Evolutionary conservation across 2,329 filamentous ascomycete species (phyloP), one percentile per base, ranked within the genome.

Genomic region (Clonostachys sp.): DNA sequence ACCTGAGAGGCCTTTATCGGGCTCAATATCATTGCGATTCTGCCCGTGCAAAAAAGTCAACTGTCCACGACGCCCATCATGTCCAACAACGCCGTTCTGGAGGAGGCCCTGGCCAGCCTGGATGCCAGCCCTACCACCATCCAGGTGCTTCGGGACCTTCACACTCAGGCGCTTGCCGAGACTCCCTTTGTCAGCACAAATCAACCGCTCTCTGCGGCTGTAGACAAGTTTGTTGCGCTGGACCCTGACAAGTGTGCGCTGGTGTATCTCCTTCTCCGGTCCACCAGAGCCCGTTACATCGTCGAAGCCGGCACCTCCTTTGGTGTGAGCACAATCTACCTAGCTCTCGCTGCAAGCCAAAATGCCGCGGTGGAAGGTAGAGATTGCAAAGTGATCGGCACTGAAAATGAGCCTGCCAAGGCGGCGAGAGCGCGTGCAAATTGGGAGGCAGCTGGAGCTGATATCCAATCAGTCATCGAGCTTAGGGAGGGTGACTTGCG

Each of bases 301-400:
- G 72, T 84, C 36, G 81, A 85, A 56, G 80, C 78, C 0, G 81
- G 81, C 1, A 84, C 81, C 1, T 77, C 73, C 40, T 84, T 80
- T 48, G 81, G 81, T 3, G 72, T 85, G 2, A 80, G 75, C 48
- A 84, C 81, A 0, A 80, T 84, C 41, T 85, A 83, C 50, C 70
- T 84, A 3, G 78, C 80, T 0, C 64, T 84, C 3, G 81, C 79
- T 0, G 76, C 78, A 1, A 68, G 68, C 0, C 67, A 77, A 47
- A 82, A 77, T 48, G 66, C 64, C 0, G 55, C 53, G 2, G 35
- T 48, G 13, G 39, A 47, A 20, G 12, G 50, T 34, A 63, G 42
- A 34, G 60, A 12, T 45, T 59, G 46, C 14, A 55, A 39, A 38
- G 80, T 85, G 1, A 77, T 84, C 55, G 81, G 73, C 0, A 85